phyloP scores from a whole-genome alignment of 257 asterid genomes.

The Scutellaria barbata region DNA sequence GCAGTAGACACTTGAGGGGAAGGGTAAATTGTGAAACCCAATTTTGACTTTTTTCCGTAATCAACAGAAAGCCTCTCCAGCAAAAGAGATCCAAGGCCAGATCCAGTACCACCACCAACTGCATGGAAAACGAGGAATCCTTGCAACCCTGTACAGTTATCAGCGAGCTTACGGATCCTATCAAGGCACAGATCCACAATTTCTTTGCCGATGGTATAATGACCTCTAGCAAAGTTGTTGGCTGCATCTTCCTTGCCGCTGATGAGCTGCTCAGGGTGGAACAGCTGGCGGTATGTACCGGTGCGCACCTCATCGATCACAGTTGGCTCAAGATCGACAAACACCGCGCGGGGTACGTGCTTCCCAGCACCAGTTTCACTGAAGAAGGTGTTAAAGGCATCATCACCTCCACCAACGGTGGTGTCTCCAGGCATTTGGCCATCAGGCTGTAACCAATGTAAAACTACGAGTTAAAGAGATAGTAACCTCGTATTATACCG shows the following conservation, averaged over 20 bases:
- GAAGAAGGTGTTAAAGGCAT: constrained; percentile 94
- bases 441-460: constrained; percentile 61
- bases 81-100: constrained; percentile 86
- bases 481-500: not conserved
- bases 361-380: constrained; percentile 97
- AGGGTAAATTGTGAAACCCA: constrained; percentile 90
- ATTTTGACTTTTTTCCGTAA: constrained; percentile 84
- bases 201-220: constrained; percentile 90
- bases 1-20: constrained; percentile 98
- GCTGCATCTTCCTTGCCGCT: constrained; percentile 97
- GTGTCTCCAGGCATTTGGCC: constrained; percentile 89
- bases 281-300: constrained; percentile 85
- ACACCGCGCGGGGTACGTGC: constrained; percentile 94
- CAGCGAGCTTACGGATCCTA: constrained; percentile 92
- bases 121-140: constrained; percentile 95
- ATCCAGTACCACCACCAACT: constrained; percentile 98
- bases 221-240: constrained; percentile 94
- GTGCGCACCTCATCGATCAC: constrained; percentile 94
- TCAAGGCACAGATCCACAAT: constrained; percentile 91
- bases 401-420: constrained; percentile 95
- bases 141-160: constrained; percentile 90
- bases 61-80: constrained; percentile 94
- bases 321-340: constrained; percentile 93
- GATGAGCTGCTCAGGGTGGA: constrained; percentile 95
- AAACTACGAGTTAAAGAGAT: not conserved